phyloP scores from a whole-genome alignment of 2,329 filamentous ascomycete species.

The Bretziella fagacearum region DNA sequence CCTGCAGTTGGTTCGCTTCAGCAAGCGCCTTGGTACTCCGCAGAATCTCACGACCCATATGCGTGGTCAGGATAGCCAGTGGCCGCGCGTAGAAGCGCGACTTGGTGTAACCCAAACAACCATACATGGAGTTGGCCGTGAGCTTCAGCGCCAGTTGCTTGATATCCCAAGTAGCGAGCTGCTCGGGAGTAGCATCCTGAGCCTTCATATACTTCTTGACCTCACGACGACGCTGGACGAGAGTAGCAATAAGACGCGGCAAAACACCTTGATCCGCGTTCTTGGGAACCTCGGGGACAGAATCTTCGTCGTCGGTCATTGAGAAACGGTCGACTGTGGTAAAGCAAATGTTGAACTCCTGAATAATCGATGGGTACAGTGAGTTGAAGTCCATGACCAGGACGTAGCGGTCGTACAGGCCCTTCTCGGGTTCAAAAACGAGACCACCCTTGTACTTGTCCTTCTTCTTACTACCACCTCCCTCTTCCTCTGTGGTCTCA shows the following conservation, averaged over 20 bases:
- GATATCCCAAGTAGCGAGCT: constrained; percentile 92
- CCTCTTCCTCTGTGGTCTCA: constrained; percentile 35
- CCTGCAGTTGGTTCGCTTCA: constrained; percentile 75
- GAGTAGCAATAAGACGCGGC: constrained; percentile 75
- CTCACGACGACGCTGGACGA: constrained; percentile 74
- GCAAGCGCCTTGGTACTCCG: constrained; percentile 90
- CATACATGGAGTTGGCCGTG: constrained; percentile 99
- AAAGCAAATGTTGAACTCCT: constrained; percentile 99
- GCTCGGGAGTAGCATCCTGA: constrained; percentile 66
- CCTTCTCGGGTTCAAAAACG: constrained; percentile 94
- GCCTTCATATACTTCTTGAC: constrained; percentile 97
- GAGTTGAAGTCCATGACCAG: constrained; percentile 99
- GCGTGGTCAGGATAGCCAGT: constrained; percentile 87
- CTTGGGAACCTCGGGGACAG: constrained; percentile 69
- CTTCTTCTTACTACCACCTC: constrained; percentile 75
- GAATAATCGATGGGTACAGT: constrained; percentile 94
- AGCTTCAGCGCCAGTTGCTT: constrained; percentile 94
- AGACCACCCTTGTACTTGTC: constrained; percentile 98
- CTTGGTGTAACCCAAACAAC: constrained; percentile 89
- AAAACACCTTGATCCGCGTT: constrained; percentile 71
- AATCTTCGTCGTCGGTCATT: constrained; percentile 62
- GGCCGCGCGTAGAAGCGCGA: constrained; percentile 95
- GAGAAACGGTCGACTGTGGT: constrained; percentile 76
- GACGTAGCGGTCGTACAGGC: constrained; percentile 94
- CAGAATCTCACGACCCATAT: constrained; percentile 93